These are phyloP conservation scores for Tricholoma matsutake DNA, from an alignment of 768 basidiomycete species.

Conservation along the genomic window DNA sequence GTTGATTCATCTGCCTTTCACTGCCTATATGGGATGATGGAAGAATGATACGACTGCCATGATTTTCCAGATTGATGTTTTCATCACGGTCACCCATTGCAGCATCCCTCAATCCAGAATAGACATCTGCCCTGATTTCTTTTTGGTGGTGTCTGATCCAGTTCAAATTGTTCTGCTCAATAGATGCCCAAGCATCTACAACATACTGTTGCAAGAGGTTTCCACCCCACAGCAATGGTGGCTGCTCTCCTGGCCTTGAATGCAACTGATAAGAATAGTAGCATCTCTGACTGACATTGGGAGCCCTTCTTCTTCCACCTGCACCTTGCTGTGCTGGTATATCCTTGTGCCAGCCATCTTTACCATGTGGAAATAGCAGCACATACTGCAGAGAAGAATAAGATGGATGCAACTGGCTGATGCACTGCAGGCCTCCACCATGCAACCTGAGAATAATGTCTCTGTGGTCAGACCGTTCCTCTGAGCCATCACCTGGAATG, in stretches of 20 bases:
- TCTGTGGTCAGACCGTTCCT: no score
- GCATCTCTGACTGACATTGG: background rate
- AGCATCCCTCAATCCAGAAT: conserved; percentile 31
- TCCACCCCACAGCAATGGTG: conserved; percentile 29
- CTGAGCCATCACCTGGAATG: conserved; percentile 28
- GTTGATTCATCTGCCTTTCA: conserved; percentile 18
- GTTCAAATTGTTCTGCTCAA: background rate
- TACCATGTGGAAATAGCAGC: conserved; percentile 26
- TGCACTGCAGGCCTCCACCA: no score
- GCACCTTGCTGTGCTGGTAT: conserved; percentile 12
- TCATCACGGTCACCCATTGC: background rate
- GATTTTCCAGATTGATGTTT: conserved; percentile 17
- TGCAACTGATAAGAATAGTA: conserved; percentile 30
- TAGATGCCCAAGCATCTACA: no score
- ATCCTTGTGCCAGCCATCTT: conserved; percentile 34
- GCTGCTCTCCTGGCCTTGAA: conserved; percentile 15
- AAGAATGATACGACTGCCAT: conserved; percentile 8
- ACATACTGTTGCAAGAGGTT: no score
- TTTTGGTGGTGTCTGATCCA: conserved; percentile 36
- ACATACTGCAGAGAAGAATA: conserved; percentile 32
- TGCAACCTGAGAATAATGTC: no score
- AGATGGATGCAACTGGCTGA: background rate
- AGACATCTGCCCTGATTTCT: conserved; percentile 31
- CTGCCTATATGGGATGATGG: conserved; percentile 15
- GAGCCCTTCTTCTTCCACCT: conserved; percentile 3